Evolutionary conservation across 768 basidiomycete species (phyloP).

Genomic region (Symmetrospora coprosmae): DNA sequence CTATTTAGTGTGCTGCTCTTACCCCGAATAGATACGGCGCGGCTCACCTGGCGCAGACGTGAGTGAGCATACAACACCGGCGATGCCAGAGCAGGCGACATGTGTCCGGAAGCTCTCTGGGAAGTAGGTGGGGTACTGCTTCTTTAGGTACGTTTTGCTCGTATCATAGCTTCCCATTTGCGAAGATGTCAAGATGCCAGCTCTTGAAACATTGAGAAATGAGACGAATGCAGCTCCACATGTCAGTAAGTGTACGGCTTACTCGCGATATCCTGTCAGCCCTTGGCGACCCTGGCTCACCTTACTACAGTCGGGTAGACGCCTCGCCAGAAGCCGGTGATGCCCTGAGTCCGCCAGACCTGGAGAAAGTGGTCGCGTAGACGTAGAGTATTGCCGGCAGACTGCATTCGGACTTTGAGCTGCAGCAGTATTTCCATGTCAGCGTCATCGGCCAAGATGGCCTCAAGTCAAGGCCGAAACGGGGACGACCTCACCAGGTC

Average conservation of each 20-base stretch:
- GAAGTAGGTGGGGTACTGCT: slow-evolving; percentile 27
- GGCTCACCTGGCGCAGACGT: slow-evolving; percentile 27
- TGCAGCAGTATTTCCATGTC: not conserved
- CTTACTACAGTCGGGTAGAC: slow-evolving; percentile 28
- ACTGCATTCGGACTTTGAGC: slow-evolving; percentile 33
- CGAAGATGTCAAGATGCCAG: slow-evolving; percentile 29
- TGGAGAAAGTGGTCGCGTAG: slow-evolving; percentile 17
- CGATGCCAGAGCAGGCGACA: slow-evolving; percentile 27
- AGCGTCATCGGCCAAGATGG: not conserved
- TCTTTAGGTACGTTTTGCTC: slow-evolving; percentile 26
- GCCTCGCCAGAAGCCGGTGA: slow-evolving; percentile 28
- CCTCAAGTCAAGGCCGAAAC: not conserved
- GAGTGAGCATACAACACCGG: slow-evolving; percentile 31
- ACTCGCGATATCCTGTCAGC: slow-evolving; percentile 27
- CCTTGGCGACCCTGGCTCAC: not conserved
- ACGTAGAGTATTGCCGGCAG: slow-evolving; percentile 21
- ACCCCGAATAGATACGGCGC: not conserved
- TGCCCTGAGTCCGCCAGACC: not conserved
- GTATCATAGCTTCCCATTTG: slow-evolving; percentile 31
- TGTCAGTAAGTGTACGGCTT: slow-evolving; percentile 19
- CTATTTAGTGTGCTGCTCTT: not conserved
- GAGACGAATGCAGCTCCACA: not conserved
- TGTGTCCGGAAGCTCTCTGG: slow-evolving; percentile 30
- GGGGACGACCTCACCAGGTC: slow-evolving; percentile 22
- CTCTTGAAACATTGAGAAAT: slow-evolving; percentile 19